Evolutionary conservation across 1,284 basidiomycete genomes (phyloP), one percentile per base, ranked within the genome.

Genomic region (Moesziomyces antarcticus): DNA sequence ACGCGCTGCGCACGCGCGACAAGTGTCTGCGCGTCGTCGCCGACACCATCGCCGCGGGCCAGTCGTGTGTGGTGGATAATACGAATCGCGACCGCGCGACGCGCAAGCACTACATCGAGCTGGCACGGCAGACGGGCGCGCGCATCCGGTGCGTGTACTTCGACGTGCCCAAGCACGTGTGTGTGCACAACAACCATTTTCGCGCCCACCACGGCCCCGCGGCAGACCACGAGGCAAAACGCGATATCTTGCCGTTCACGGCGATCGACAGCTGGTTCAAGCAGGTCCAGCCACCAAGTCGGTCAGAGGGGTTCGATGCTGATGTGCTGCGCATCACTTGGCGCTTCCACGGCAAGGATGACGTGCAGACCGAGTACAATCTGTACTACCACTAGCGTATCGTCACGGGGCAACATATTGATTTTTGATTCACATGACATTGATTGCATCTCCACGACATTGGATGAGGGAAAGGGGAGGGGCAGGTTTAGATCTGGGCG

Each of bases 1-100:
- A 81, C 54, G 90, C 86, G 1, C 86, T 97, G 1, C 88, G 88
- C 56, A 90, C 89, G 13, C 87, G 91, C 46, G 86, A 89, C 6
- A 93, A 90, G 80, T 97, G 94, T 76, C 68, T 94, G 35, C 89
- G 88, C 71, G 88, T 87, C 0, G 89, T 90, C 0, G 87, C 89
- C 50, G 87, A 88, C 45, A 87, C 87, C 0, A 77, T 96, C 22
- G 75, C 84, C 22, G 85, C 85, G 0, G 89, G 58, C 18, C 50
- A 53, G 24, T 65, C 61, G 5, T 76, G 75, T 47, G 75, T 81
- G 5, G 71, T 81, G 22, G 79, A 79, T 44, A 81, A 79, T 50
- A 81, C 79, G 22, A 80, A 80, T 27, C 62, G 73, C 4, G 73
- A 73, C 46, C 42, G 40, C 1, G 64, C 68, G 5, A 79, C 74